These are phyloP conservation scores for Sesbania bispinosa DNA, from an alignment of 306 rosid species.

Conservation along the genomic window DNA sequence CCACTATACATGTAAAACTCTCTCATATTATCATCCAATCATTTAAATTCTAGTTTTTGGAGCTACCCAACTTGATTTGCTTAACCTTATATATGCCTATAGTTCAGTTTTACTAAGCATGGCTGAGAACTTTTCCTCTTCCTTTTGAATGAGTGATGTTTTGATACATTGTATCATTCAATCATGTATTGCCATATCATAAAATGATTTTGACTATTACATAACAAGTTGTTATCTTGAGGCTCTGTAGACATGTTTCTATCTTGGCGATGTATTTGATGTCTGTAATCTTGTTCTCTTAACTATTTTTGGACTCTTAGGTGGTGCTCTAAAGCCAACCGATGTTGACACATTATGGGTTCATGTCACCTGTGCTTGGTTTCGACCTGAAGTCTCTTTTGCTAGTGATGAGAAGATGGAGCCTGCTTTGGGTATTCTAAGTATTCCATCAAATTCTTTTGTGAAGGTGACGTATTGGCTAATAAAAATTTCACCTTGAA, in stretches of 20 bases:
- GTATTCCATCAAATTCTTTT: constrained; percentile 87
- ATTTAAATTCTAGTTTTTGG: background rate
- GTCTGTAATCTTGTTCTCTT: constrained; percentile 20
- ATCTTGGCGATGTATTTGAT: constrained; percentile 1
- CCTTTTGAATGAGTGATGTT: background rate
- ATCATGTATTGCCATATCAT: background rate
- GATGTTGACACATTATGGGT: constrained; percentile 83
- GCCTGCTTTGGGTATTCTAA: constrained; percentile 90
- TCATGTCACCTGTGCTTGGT: constrained; percentile 96
- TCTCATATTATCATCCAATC: background rate
- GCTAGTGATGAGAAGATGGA: constrained; percentile 91
- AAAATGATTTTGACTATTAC: background rate
- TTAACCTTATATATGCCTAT: background rate
- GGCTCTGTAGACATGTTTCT: constrained; percentile 12
- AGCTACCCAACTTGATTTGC: background rate
- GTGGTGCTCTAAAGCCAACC: constrained; percentile 94
- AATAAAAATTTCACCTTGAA: too few relatives aligned
- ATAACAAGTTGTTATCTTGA: background rate
- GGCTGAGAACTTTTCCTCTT: background rate
- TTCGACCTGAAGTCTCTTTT: constrained; percentile 83
- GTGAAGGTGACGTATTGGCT: constrained; percentile 58
- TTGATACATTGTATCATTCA: background rate
- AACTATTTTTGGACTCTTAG: constrained; percentile 38
- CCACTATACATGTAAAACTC: background rate
- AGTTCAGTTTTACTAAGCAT: constrained; percentile 6